phyloP scores from a whole-genome alignment of 805 yeast species.

The Peterozyma xylosa region DNA sequence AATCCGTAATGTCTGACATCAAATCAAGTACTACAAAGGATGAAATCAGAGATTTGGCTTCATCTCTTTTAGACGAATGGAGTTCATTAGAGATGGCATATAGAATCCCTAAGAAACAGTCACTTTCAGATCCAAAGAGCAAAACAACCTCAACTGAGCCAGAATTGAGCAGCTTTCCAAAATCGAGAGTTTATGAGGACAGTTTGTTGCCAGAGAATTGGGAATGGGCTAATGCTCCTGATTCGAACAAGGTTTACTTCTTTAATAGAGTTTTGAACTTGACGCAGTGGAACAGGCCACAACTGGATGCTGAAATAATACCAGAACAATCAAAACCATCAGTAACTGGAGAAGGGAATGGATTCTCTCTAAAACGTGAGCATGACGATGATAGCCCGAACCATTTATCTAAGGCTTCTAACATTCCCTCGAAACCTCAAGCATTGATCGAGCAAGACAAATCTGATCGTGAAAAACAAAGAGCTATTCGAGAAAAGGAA shows the following conservation, averaged over 20 bases:
- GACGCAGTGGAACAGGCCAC: constrained; percentile 59
- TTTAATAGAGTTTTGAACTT: constrained; percentile 39
- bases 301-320: constrained; percentile 5
- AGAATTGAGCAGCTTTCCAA: constrained; percentile 2
- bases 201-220: constrained; percentile 53
- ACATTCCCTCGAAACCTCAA: constrained; percentile 1
- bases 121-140: constrained; percentile 16
- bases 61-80: constrained; percentile 59
- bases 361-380: constrained; percentile 6
- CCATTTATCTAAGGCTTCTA: not conserved
- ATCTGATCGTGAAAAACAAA: constrained; percentile 1
- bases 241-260: constrained; percentile 40
- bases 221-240: constrained; percentile 47
- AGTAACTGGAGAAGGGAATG: not conserved
- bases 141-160: constrained; percentile 3
- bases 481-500: constrained; percentile 3
- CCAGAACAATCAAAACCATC: no score
- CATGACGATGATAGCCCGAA: constrained; percentile 5
- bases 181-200: constrained; percentile 15
- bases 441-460: constrained; percentile 2
- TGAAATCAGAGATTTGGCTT: constrained; percentile 28
- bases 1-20: constrained; percentile 45
- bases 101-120: constrained; percentile 61
- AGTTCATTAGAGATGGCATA: constrained; percentile 70
- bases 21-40: constrained; percentile 14